phyloP scores from a whole-genome alignment of 2,329 filamentous ascomycete species.

The Decorospora gaudefroyi region DNA sequence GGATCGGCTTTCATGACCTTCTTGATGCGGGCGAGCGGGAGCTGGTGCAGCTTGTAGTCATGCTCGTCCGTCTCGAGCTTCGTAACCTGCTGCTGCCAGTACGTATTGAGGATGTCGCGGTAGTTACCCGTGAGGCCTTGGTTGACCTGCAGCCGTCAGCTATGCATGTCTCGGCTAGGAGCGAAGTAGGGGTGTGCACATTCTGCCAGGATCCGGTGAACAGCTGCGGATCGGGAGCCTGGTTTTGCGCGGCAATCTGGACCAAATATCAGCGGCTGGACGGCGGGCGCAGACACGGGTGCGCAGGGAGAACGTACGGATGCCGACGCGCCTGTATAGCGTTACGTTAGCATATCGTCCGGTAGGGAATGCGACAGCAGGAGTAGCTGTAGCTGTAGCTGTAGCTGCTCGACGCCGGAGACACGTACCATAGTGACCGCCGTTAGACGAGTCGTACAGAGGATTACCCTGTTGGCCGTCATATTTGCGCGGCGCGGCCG shows the following conservation, averaged over 20 bases:
- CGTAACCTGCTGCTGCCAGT: constrained; percentile 98
- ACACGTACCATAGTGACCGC: constrained; percentile 56
- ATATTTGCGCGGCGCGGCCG: constrained; percentile 51
- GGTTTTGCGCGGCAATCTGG: constrained; percentile 83
- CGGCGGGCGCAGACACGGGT: constrained; percentile 13
- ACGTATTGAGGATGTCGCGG: constrained; percentile 96
- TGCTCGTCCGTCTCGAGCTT: constrained; percentile 93
- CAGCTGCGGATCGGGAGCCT: constrained; percentile 83
- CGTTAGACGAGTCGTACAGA: constrained; percentile 52
- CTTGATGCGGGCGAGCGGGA: constrained; percentile 97
- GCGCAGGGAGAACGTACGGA: constrained; percentile 58
- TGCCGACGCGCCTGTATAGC: constrained; percentile 65
- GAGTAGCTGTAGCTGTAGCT: constrained; percentile 5
- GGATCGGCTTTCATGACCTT: constrained; percentile 99
- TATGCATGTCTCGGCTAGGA: not conserved
- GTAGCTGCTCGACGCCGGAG: not conserved
- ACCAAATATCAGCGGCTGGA: constrained; percentile 43
- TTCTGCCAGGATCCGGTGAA: constrained; percentile 97
- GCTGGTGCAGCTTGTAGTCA: constrained; percentile 97
- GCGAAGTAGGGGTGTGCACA: constrained; percentile 55
- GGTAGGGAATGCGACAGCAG: constrained; percentile 11
- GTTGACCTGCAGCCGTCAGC: constrained; percentile 69
- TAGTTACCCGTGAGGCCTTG: constrained; percentile 92
- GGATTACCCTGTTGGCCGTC: constrained; percentile 57
- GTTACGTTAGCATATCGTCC: constrained; percentile 34